Percentiles rank a stretch among this genome's conserved stretches.
Evolutionary conservation across 371 early-diverging fungal genomes (phyloP).

Genomic region (Amoeboaphelidium protococcarum): DNA sequence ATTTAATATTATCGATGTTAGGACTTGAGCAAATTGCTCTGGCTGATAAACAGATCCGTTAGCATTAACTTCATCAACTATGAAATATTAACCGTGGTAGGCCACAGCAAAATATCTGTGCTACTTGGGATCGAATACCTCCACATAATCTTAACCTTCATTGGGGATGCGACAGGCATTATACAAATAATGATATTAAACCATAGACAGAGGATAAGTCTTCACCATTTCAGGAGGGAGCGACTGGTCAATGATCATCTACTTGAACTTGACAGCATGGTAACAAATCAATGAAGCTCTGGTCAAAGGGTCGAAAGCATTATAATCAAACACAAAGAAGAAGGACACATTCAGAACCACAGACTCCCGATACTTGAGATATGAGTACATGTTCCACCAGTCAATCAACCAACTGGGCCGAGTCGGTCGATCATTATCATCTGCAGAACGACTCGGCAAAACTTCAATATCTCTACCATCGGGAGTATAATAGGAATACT

Average conservation of each 20-base stretch:
- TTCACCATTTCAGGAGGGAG: slow-evolving; percentile 61
- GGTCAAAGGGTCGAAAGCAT: background rate
- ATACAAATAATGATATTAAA: slow-evolving; percentile 58
- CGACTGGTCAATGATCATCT: slow-evolving; percentile 19
- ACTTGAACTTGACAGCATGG: slow-evolving; percentile 13
- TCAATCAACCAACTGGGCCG: slow-evolving; percentile 60
- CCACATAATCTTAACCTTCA: slow-evolving; percentile 51
- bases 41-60: slow-evolving; percentile 26
- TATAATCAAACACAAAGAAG: slow-evolving; percentile 21
- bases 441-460: too few relatives aligned
- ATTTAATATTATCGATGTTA: too few relatives aligned
- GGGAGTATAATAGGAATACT: background rate
- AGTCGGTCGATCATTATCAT: background rate
- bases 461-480: background rate
- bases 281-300: background rate
- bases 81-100: slow-evolving; percentile 69
- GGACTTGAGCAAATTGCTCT: background rate
- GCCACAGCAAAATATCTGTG: slow-evolving; percentile 61
- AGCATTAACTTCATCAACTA: slow-evolving; percentile 31
- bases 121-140: slow-evolving; percentile 34
- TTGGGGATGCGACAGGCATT: slow-evolving; percentile 74
- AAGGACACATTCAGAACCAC: slow-evolving; percentile 64
- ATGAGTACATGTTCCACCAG: slow-evolving; percentile 83
- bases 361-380: slow-evolving; percentile 84
- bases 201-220: slow-evolving; percentile 52